Evolutionary conservation across 495 filamentous ascomycete genomes (phyloP), one percentile per base, ranked within the genome.

Genomic region (Aspergillus kassunensis): DNA sequence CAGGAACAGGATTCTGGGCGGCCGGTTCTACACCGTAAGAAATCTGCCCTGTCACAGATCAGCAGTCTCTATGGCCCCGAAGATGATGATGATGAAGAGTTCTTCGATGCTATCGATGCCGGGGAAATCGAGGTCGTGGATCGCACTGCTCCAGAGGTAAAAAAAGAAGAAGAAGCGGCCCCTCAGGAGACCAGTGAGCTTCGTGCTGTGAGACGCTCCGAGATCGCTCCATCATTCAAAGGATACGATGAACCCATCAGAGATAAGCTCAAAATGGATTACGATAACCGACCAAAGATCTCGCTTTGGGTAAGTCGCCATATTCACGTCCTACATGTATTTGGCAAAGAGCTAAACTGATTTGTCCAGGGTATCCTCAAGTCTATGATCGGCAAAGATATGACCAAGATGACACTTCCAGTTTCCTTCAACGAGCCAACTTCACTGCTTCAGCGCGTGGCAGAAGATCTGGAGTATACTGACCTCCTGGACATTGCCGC

Each of bases 331-430:
- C 9, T 31, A 43, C 12, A 44, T 48, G 36, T 54, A 16, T 51
- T 21, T 43, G 10, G 71, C 72, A 53, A 75, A 53, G 25, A 18
- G 47, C 43, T 10, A n/a, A n/a, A n/a, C n/a, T n/a, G n/a, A 4
- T 36, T 4, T 36, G n/a, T 46, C 29, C 54, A 97, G 92, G 85
- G 87, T 51, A 96, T 98, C 55, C 71, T 98, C 42, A 97, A 97
- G 75, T 98, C 93, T 34, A 98, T 98, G 93, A 96, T 98, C 61
- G 93, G 93, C 49, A 98, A 97, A 66, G 93, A 98, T 65, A 97
- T 98, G 93, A 98, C 93, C 16, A 97, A 91, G 73, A 97, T 98
- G 93, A 98, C 93, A 2, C 77, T 98, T 4, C 93, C 93, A 0
- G 93, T 98, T 5, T 96, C 93, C 10, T 98, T 98, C 75, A 98